Base-by-base conservation (phyloP, 2,329 filamentous ascomycete genomes). In the Gnomoniopsis sp. region DNA sequence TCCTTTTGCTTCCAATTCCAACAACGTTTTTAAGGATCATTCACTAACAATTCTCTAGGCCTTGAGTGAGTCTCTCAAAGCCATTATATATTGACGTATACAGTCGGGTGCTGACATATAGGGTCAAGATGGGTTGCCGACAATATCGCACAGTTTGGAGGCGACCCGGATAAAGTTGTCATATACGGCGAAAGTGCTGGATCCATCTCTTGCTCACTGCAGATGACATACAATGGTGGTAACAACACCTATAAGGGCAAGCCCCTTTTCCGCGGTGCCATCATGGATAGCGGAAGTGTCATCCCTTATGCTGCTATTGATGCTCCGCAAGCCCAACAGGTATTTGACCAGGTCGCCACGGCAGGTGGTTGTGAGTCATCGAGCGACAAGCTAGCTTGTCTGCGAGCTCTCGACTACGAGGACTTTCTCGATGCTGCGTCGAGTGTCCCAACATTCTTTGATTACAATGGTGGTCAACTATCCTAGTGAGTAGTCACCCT, bases 151-250 rank as follows among this genome's bases (percentile, higher is more conserved):
- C 66, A 67, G 2, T 78, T 78, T 54, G 74, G 74, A 3, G 76
- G 75, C 12, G 86, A 89, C 65, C 83, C 86, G 0, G 72, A 75
- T 6, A 85, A 84, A 63, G 85, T 88, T 3, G 88, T 84, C 0
- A 83, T 88, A 53, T 88, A 82, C 81, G 86, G 87, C 6, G 81
- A 88, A 67, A 79, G 76, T 1, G 81, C 82, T 0, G 82, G 82
- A 1, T 70, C 79, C 1, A 86, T 88, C 55, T 87, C 84, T 0
- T 84, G 86, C 1, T 77, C 83, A 49, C 80, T 87, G 63, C 87
- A 89, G 52, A 85, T 86, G 75, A 69, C 79, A 2, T 69, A 88
- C 47, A 86, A 87, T 62, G 78, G 81, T 50, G 87, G 87, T 0
- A 74, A 88, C 66, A 77, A 81, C 65, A 83, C 75, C 1, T 88